Evolutionary conservation across 2,329 filamentous ascomycete species (phyloP).

Genomic region (Pseudocercospora fuligena): DNA sequence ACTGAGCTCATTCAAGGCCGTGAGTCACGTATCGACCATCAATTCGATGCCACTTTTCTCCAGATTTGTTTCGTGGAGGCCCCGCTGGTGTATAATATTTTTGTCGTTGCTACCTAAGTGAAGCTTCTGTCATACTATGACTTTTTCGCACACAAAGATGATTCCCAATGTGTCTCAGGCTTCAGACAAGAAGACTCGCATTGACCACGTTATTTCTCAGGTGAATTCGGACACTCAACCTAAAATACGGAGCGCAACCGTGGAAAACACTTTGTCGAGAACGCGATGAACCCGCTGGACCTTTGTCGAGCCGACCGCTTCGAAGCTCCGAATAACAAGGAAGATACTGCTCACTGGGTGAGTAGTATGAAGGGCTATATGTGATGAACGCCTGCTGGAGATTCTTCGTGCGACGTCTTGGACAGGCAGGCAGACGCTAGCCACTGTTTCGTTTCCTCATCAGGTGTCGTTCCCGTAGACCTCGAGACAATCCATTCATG

Average conservation of each 20-base stretch:
- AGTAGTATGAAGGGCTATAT: background rate
- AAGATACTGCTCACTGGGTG: background rate
- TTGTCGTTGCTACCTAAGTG: conserved; percentile 43
- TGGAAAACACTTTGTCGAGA: conserved; percentile 57
- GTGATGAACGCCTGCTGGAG: background rate
- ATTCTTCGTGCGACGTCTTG: background rate
- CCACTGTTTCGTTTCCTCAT: background rate
- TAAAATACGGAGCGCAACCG: conserved; percentile 47
- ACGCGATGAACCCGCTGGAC: conserved; percentile 57
- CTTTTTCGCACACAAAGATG: conserved; percentile 56
- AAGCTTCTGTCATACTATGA: conserved; percentile 44
- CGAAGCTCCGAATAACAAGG: conserved; percentile 35
- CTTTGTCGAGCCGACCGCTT: conserved; percentile 52
- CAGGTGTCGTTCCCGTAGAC: background rate
- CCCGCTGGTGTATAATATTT: conserved; percentile 49
- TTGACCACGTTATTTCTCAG: conserved; percentile 64
- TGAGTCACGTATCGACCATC: conserved; percentile 51
- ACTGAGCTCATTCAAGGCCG: conserved; percentile 58
- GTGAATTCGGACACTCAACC: conserved; percentile 60
- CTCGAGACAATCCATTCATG: background rate
- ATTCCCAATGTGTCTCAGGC: conserved; percentile 59
- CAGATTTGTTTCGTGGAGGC: conserved; percentile 53
- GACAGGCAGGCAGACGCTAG: background rate
- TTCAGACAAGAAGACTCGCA: conserved; percentile 58
- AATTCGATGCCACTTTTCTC: background rate